A percentile compares a stretch with the other conserved stretches of the same genome.
These are phyloP conservation scores for Fusarium acutatum DNA, from an alignment of 2,329 filamentous ascomycete genomes.

Conservation along the genomic window DNA sequence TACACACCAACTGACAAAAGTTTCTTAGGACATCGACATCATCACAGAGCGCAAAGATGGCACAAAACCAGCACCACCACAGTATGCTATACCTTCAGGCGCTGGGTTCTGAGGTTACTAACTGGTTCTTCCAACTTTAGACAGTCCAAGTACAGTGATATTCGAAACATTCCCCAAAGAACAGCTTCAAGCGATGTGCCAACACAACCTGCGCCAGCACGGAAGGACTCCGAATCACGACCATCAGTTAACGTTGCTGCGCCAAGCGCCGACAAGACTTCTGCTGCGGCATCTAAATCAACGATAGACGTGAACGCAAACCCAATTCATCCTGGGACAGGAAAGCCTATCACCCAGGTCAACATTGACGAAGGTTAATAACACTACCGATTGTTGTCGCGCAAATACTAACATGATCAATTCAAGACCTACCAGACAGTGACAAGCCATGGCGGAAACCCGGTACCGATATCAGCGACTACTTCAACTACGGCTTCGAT, in stretches of 20 bases:
- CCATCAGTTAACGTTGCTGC: conserved; percentile 45
- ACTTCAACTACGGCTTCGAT: conserved; percentile 99
- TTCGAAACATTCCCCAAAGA: conserved; percentile 70
- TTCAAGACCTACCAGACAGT: conserved; percentile 73
- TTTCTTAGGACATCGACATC: conserved; percentile 69
- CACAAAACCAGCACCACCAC: conserved; percentile 65
- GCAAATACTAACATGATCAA: conserved; percentile 7
- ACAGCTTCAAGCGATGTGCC: conserved; percentile 61
- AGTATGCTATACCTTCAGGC: conserved; percentile 53
- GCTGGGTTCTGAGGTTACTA: background rate
- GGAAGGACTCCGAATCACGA: conserved; percentile 56
- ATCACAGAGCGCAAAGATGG: conserved; percentile 74
- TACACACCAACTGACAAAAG: background rate
- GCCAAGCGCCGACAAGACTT: conserved; percentile 62
- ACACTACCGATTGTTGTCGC: too few relatives aligned
- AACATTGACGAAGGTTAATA: conserved; percentile 73
- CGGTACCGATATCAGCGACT: conserved; percentile 93
- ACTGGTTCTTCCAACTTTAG: conserved; percentile 45
- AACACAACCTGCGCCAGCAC: conserved; percentile 55
- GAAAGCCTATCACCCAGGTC: conserved; percentile 81
- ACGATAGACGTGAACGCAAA: conserved; percentile 86
- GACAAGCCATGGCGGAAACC: conserved; percentile 96
- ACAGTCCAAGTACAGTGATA: conserved; percentile 70
- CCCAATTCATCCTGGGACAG: conserved; percentile 79
- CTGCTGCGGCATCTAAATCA: conserved; percentile 77